Percentiles rank a stretch among this genome's conserved stretches.
Evolutionary conservation across 352 stramenopile species (phyloP).

Genomic region (Phytophthora constricta): DNA sequence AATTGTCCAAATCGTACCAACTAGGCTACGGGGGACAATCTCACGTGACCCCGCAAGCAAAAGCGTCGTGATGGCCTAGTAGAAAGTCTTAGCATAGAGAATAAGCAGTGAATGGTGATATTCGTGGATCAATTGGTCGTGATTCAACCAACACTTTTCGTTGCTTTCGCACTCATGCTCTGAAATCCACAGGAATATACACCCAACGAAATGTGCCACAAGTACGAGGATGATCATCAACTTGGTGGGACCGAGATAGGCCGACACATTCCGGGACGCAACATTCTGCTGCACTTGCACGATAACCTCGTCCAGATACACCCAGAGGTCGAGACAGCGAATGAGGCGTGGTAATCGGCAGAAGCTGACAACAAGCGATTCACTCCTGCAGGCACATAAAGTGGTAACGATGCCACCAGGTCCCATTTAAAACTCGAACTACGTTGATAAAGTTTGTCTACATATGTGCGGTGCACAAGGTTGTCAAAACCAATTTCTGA

Average conservation of each 20-base stretch:
- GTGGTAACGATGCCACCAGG: conserved; percentile 53
- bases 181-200: conserved; percentile 69
- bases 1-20: conserved; percentile 50
- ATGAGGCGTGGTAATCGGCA: conserved; percentile 61
- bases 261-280: conserved; percentile 59
- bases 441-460: conserved; percentile 39
- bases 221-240: conserved; percentile 63
- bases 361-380: conserved; percentile 24
- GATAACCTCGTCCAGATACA: conserved; percentile 59
- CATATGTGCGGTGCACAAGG: conserved; percentile 40
- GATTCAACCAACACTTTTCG: conserved; percentile 55
- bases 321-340: conserved; percentile 51
- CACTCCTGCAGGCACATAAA: conserved; percentile 45
- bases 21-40: background rate
- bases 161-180: conserved; percentile 48
- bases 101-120: background rate
- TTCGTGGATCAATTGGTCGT: conserved; percentile 25
- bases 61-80: background rate
- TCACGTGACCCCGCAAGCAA: background rate
- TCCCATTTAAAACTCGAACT: conserved; percentile 46
- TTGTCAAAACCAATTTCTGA: conserved; percentile 27
- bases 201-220: conserved; percentile 55
- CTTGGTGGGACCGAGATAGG: conserved; percentile 63
- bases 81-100: background rate
- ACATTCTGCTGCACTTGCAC: conserved; percentile 64